phyloP scores from a whole-genome alignment of 495 filamentous ascomycete species.

The Staphylotrichum longicolle region DNA sequence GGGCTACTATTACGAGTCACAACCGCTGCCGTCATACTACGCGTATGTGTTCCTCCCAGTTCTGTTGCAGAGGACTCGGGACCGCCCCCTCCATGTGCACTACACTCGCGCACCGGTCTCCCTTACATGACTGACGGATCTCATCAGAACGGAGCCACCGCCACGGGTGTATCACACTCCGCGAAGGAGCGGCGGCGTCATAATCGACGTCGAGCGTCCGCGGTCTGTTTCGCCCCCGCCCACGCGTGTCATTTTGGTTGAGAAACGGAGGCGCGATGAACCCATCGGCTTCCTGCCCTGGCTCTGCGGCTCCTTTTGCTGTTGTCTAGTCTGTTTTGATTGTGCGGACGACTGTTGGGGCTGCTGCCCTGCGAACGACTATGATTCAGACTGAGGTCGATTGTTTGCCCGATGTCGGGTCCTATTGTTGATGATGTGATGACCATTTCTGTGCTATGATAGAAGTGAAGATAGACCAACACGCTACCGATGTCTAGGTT shows the following conservation, averaged over 20 bases:
- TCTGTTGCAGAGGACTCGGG: too few species aligned
- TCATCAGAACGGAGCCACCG: constrained; percentile 17
- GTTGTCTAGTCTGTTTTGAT: constrained; percentile 14
- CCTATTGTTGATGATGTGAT: not conserved
- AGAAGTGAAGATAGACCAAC: too few species aligned
- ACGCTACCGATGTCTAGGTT: too few species aligned
- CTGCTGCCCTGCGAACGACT: constrained; percentile 13
- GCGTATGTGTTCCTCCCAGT: not conserved
- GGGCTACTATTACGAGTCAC: not conserved
- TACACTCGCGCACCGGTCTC: too few species aligned
- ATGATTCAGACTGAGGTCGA: constrained; percentile 14
- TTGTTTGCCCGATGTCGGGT: too few species aligned
- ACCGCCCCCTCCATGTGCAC: too few species aligned
- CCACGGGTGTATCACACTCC: constrained; percentile 2
- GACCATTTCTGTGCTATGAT: too few species aligned
- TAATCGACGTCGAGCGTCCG: constrained; percentile 16
- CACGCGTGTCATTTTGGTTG: constrained; percentile 15
- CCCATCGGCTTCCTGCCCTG: constrained; percentile 10
- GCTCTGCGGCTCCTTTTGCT: constrained; percentile 18
- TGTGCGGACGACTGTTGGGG: constrained; percentile 15
- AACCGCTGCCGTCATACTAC: not conserved
- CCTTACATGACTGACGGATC: too few species aligned
- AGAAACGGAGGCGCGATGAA: constrained; percentile 13
- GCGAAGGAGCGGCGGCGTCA: not conserved
- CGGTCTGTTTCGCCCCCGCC: constrained; percentile 19